Evolutionary conservation across 2,329 filamentous ascomycete genomes (phyloP), one percentile per base, ranked within the genome.

Genomic region (Cercospora janseana): DNA sequence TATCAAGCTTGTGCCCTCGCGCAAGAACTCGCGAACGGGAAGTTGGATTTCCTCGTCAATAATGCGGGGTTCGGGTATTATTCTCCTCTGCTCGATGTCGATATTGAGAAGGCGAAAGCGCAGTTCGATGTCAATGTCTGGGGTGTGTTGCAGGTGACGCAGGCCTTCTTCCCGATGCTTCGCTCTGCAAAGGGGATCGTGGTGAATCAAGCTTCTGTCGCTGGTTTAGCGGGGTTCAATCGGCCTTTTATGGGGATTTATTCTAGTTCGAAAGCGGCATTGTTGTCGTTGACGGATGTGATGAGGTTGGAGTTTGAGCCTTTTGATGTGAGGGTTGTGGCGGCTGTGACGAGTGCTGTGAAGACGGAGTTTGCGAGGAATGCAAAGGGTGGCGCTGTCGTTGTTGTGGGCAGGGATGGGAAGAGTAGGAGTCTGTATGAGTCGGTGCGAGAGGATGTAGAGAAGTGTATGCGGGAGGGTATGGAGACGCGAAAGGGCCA

Each of bases 101-200:
- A 63, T 13, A 50, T 63, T 2, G 61, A 66, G 1, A 40, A 72
- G n/a, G 79, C 75, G 68, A 76, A 72, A 70, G 60, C 58, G 16
- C 69, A 70, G 23, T 76, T 71, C 61, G 73, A 78, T 28, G 72
- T 79, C 46, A 81, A 81, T 51, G 60, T 80, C 21, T 75, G 72
- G 40, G 78, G 78, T 0, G 63, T 61, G 0, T 55, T 68, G 35
- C 51, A 61, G 6, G 52, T 67, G 2, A 65, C 62, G 3, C 64
- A 66, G 35, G 63, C 71, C 1, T 79, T 81, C 55, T 63, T 82
- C n/a, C 75, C 77, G 0, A 46, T 76, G 23, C 52, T 80, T 1
- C 68, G 69, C 42, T 63, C 71, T 3, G 54, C 59, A 8, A 63
- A 63, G 13, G 68, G 63, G 0, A 46, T 41, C 1, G 57, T 75